Conservation (phyloP, 768 basidiomycete genomes). For the Amyloporia xantha region DNA sequence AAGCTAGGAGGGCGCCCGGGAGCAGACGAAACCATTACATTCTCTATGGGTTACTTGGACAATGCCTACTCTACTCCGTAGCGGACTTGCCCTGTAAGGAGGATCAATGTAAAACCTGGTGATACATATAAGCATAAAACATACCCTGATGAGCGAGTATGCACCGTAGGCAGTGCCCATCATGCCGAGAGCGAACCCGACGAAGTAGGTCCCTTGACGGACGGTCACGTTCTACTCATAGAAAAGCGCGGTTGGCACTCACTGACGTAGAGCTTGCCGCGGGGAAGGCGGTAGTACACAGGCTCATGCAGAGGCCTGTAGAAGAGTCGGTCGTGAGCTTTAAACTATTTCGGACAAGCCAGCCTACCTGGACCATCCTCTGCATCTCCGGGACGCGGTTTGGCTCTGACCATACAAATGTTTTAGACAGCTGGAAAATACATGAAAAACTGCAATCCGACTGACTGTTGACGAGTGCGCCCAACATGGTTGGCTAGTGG, state of each 20-base stretch:
- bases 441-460: slow-evolving; percentile 1
- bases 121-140: neutral
- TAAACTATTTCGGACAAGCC: too few species aligned
- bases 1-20: too few species aligned
- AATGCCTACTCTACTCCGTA: slow-evolving; percentile 13
- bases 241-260: slow-evolving; percentile 14
- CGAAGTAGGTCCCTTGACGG: slow-evolving; percentile 45
- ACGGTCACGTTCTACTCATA: neutral
- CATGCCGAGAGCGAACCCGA: slow-evolving; percentile 49
- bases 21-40: too few species aligned
- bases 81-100: slow-evolving; percentile 20
- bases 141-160: slow-evolving; percentile 38
- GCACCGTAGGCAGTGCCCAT: slow-evolving; percentile 44
- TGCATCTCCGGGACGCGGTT: slow-evolving; percentile 64
- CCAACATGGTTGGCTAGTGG: slow-evolving; percentile 44
- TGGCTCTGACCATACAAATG: slow-evolving; percentile 48
- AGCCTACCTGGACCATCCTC: slow-evolving; percentile 54
- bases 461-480: slow-evolving; percentile 62
- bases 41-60: slow-evolving; percentile 3
- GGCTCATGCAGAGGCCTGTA: slow-evolving; percentile 38
- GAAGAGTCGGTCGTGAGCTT: neutral
- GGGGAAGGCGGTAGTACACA: slow-evolving; percentile 54
- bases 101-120: neutral
- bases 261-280: slow-evolving; percentile 63
- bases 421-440: slow-evolving; percentile 9